Percentiles rank a stretch among this genome's conserved stretches.
phyloP scores from a whole-genome alignment of 2,329 filamentous ascomycete genomes.

The Reticulascus tulasneorum region DNA sequence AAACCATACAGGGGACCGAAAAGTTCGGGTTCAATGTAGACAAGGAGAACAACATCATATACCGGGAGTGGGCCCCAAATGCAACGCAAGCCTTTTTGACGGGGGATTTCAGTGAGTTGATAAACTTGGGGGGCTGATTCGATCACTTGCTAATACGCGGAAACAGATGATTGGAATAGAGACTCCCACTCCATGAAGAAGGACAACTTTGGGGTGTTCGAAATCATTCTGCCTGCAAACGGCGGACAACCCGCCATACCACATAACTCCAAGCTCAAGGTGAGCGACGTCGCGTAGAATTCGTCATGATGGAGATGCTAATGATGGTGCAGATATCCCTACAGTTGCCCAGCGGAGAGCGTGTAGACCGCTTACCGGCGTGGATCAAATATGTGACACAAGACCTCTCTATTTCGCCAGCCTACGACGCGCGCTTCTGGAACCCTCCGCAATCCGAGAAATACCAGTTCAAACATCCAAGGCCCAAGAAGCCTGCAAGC shows the following conservation, averaged over 20 bases:
- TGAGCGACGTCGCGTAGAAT: conserved; percentile 35
- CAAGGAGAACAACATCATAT: conserved; percentile 78
- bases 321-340: conserved; percentile 67
- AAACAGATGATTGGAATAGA: conserved; percentile 77
- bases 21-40: conserved; percentile 81
- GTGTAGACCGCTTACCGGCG: conserved; percentile 82
- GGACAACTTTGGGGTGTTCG: conserved; percentile 80
- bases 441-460: conserved; percentile 74
- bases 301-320: not conserved
- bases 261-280: conserved; percentile 96
- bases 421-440: conserved; percentile 96
- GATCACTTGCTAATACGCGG: not conserved
- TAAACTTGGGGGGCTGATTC: not conserved
- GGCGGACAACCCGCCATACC: conserved; percentile 74
- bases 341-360: conserved; percentile 71
- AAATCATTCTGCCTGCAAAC: conserved; percentile 70
- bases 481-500: conserved; percentile 79
- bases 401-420: conserved; percentile 81
- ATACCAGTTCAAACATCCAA: conserved; percentile 80
- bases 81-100: conserved; percentile 79
- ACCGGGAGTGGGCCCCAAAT: conserved; percentile 96
- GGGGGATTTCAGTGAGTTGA: conserved; percentile 81
- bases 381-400: conserved; percentile 99
- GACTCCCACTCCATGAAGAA: conserved; percentile 83
- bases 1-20: conserved; percentile 65